These are phyloP conservation scores for Osmanthus fragrans DNA, from an alignment of 257 asterid genomes.

Conservation along the genomic window DNA sequence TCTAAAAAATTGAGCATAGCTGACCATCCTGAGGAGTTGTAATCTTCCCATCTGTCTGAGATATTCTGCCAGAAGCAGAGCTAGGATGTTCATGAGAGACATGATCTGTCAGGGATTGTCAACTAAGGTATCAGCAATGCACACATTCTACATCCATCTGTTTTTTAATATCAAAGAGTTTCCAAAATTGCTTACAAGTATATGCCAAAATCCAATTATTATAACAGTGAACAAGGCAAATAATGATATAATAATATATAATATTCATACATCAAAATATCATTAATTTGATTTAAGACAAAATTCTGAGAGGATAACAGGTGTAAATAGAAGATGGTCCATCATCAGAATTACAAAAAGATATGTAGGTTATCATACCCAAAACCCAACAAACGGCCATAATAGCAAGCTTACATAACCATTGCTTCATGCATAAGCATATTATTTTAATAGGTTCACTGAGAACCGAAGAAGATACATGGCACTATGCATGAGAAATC, in stretches of 20 bases:
- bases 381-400: background rate
- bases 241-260: slow-evolving; percentile 3
- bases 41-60: slow-evolving; percentile 43
- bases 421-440: slow-evolving; percentile 1
- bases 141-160: slow-evolving; percentile 3
- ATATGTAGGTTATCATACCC: background rate
- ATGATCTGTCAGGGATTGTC: slow-evolving; percentile 47
- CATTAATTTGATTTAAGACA: background rate
- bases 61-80: slow-evolving; percentile 67
- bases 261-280: background rate
- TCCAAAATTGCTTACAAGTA: slow-evolving; percentile 4
- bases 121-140: slow-evolving; percentile 26
- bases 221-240: background rate
- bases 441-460: slow-evolving; percentile 10
- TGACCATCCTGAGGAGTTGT: slow-evolving; percentile 54
- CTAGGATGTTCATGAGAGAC: slow-evolving; percentile 46
- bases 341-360: background rate
- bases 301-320: background rate
- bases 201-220: slow-evolving; percentile 3
- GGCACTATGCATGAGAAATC: too few species aligned
- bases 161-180: slow-evolving; percentile 11
- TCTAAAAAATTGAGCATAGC: slow-evolving; percentile 24
- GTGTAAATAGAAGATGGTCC: background rate
- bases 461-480: slow-evolving; percentile 12
- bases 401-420: slow-evolving; percentile 9